Evolutionary conservation across 2,329 filamentous ascomycete species (phyloP), one percentile per base, ranked within the genome.

Genomic region (Venturia asperata): DNA sequence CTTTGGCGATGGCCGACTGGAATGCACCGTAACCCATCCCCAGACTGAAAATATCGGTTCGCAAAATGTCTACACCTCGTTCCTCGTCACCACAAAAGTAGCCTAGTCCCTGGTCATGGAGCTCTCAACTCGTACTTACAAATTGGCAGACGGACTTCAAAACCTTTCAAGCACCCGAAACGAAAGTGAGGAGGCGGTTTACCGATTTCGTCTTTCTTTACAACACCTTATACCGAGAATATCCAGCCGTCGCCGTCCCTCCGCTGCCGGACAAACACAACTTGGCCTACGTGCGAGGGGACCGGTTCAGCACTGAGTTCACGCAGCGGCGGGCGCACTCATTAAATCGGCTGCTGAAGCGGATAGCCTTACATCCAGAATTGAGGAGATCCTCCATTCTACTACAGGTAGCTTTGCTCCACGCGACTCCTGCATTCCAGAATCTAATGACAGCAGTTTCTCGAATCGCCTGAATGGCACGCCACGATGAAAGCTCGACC

Each of bases 201-300:
- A 97, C 93, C 70, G 94, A 99, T 79, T 99, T 99, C 74, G 88
- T 95, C 70, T 99, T 96, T 75, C 86, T 99, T 68, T 97, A 91
- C 80, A 97, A 96, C 78, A 88, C 90, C 41, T 86, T 99, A 63
- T 87, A 83, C 68, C 87, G 87, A 74, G 92, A 97, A 75, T 97
- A 91, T 72, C 91, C 92, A 90, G 91, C 79, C 91, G 89, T 62
- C 76, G 94, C 94, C 61, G 91, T 99, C 3, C 94, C 94, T 39
- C 94, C 94, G 60, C 82, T 99, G 64, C 94, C 94, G 64, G 94
- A 97, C 78, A 99, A 97, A 82, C 93, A 97, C 81, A 95, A 95
- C 78, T 96, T 99, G 90, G 92, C 96, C 74, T 97, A 97, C 74
- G 94, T 97, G 63, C 90, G 92, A 43, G 94, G 94, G 70, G 93